A percentile compares a stretch with the other conserved stretches of the same genome.
Conservation (phyloP, 2,329 filamentous ascomycete genomes). For the Scytalidium sp. region DNA sequence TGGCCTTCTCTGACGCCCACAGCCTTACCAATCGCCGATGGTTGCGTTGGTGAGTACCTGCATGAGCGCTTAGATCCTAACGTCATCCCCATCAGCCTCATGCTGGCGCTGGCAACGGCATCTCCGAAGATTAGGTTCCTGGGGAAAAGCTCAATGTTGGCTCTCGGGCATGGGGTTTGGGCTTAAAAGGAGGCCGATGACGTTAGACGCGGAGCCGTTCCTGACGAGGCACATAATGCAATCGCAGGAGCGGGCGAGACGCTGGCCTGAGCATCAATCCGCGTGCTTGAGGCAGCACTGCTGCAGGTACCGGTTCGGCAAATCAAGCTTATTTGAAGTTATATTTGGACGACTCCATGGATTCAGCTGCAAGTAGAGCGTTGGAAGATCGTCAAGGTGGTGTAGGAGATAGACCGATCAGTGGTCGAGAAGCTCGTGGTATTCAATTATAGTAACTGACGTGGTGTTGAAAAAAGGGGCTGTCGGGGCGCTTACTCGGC, state of each 20-base stretch:
- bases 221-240: constrained; percentile 10
- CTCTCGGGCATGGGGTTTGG: too few relatives aligned
- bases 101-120: constrained; percentile 10
- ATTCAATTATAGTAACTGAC: neutral
- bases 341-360: neutral
- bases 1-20: neutral
- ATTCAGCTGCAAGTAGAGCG: neutral
- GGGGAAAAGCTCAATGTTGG: constrained; percentile 2
- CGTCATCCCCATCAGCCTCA: constrained; percentile 14
- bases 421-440: neutral
- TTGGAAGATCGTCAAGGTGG: neutral
- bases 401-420: neutral
- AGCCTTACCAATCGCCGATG: constrained; percentile 14
- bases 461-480: constrained; percentile 11
- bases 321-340: constrained; percentile 1
- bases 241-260: constrained; percentile 17
- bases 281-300: constrained; percentile 11
- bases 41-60: constrained; percentile 14
- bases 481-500: constrained; percentile 15
- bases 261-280: constrained; percentile 12
- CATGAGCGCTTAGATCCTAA: constrained; percentile 18
- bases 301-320: constrained; percentile 14
- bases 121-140: constrained; percentile 7
- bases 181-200: too few relatives aligned
- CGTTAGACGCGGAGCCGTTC: constrained; percentile 3